Evolutionary conservation across 352 stramenopile genomes (phyloP), one percentile per base, ranked within the genome.

Genomic region (Phytophthora quininea): DNA sequence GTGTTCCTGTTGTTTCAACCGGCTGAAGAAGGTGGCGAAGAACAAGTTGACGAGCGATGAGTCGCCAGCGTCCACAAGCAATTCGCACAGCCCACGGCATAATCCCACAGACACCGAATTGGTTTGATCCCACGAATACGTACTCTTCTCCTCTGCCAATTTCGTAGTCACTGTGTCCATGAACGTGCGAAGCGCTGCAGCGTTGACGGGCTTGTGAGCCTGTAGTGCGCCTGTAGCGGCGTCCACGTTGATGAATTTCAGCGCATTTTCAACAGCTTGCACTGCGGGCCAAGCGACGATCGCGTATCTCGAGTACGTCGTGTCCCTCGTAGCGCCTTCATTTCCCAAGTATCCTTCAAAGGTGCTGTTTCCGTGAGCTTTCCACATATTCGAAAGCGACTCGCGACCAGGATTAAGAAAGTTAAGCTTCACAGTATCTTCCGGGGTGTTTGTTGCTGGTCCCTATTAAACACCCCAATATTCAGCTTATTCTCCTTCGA

Each of bases 361-460:
- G 12, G 43, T 58, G 14, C 32, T 63, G 29, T 35, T 38, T 15
- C 63, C 63, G 8, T 58, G 63, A 0, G 30, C 11, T 27, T 62
- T 29, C 65, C 60, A 77, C 2, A 64, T 8, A 38, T 74, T 46
- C 15, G 11, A 8, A 19, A 64, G 43, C 2, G 62, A 62, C 42
- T 67, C 55, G 9, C 51, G 30, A 6, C 50, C 46, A 15, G 67
- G 71, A 53, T 75, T 78, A 12, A 78, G 48, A 14, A 75, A 71
- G 12, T 64, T 71, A 7, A 75, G 27, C 15, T 50, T 51, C 8
- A 35, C 30, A 29, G 43, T 12, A 19, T n/a, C 9, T 29, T 29
- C 15, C 6, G 15, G 43, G 43, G 43, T 3, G 15, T n/a, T 49
- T 47, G 19, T 24, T 24, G 9, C 40, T 47, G 6, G 6, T 47